A percentile compares a stretch with the other conserved stretches of the same genome.
Conservation (phyloP, 768 basidiomycete genomes). For the Lentinula edodes region DNA sequence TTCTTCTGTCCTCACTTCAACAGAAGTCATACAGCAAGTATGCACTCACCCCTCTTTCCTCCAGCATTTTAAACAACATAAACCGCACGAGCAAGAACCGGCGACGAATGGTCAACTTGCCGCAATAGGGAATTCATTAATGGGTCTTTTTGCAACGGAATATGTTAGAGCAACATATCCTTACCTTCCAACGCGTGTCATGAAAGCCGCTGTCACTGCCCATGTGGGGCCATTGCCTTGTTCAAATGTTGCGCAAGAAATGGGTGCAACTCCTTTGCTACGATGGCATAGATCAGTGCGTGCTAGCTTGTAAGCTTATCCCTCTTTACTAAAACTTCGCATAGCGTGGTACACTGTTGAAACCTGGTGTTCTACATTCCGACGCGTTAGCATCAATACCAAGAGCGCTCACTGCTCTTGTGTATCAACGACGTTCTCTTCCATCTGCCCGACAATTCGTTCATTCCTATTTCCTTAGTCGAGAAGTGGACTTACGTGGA, state of each 20-base stretch:
- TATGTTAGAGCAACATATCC: slow-evolving; percentile 78
- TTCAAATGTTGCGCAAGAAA: slow-evolving; percentile 79
- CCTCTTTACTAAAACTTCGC: background rate
- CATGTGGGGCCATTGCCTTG: slow-evolving; percentile 86
- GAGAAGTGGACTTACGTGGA: slow-evolving; percentile 73
- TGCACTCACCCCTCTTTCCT: slow-evolving; percentile 78
- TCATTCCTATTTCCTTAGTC: slow-evolving; percentile 82
- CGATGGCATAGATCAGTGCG: slow-evolving; percentile 78
- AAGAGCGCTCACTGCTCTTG: slow-evolving; percentile 78
- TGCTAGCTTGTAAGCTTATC: slow-evolving; percentile 9
- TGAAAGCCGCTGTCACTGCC: slow-evolving; percentile 88
- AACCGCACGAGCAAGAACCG: slow-evolving; percentile 48
- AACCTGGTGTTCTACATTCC: slow-evolving; percentile 59
- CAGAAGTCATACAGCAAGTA: slow-evolving; percentile 59
- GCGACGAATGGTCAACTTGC: slow-evolving; percentile 73
- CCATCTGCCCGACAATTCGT: slow-evolving; percentile 83
- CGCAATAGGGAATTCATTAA: slow-evolving; percentile 76
- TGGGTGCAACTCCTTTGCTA: slow-evolving; percentile 70
- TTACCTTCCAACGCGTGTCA: slow-evolving; percentile 84
- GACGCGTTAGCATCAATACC: slow-evolving; percentile 88
- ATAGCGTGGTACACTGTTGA: slow-evolving; percentile 42
- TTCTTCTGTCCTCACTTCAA: slow-evolving; percentile 43
- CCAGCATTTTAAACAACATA: slow-evolving; percentile 47
- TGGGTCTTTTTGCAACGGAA: slow-evolving; percentile 89
- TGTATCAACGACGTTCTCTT: slow-evolving; percentile 86